Base-by-base conservation (phyloP, 208 protist genomes). In the Trypanosoma rangeli region DNA sequence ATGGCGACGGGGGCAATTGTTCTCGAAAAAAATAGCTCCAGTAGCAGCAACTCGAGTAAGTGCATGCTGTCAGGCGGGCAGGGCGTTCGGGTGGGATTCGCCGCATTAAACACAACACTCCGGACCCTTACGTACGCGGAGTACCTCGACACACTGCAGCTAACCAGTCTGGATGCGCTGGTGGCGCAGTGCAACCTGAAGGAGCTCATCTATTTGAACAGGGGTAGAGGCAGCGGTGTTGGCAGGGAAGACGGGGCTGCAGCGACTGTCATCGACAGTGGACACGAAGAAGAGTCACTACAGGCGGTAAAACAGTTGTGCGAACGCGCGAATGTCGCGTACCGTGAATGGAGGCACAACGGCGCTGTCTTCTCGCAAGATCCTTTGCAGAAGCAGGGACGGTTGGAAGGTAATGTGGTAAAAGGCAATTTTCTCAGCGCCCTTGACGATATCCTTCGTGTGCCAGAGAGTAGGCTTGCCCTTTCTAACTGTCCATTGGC, bases 101-200 rank as follows among this genome's bases (percentile, higher is more conserved):
- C 91, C 2, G 73, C 85, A 13, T 77, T 96, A 10, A 96, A 96
- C 76, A 89, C 84, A 48, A 96, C 92, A 39, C 82, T 96, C 55
- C 86, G 92, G 26, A 84, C 86, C 57, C 58, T 96, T 7, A 82
- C 24, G 42, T 87, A 86, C 42, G 78, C 92, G 46, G 87, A 96
- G 70, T 96, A 93, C 73, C 59, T 75, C 26, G 92, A 96, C 68
- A 87, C 84, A 16, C 58, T 68, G 29, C 83, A 90, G 77, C 83
- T 96, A 7, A 84, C 70, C 39, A 87, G 79, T 63, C 81, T 96
- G 18, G 92, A 94, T 56, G 87, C 83, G 1, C 67, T 94, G 13
- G 70, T 96, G 33, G 81, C 84, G 53, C 88, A 96, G 76, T 91
- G 83, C 8, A 93, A 90, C 66, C 68, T 96, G 58, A 93, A 94